A percentile compares a stretch with the other conserved stretches of the same genome.
Conservation (phyloP, 1,284 basidiomycete species). For the Heterobasidion irregulare region DNA sequence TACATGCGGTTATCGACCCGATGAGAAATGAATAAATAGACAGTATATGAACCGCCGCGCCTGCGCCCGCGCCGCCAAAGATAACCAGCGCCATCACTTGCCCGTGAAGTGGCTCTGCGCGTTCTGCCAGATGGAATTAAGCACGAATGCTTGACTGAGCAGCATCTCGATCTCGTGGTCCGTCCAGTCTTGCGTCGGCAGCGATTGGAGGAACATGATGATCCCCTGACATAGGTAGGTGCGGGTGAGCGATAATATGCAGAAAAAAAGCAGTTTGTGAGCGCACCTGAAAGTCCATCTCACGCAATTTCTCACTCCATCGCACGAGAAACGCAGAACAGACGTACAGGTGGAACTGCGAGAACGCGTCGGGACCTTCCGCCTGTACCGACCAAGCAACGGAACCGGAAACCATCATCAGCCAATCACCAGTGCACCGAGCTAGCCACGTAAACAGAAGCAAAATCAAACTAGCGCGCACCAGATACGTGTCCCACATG, state of each 20-base stretch:
- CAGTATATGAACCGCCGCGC: not conserved
- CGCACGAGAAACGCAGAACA: conserved; percentile 91
- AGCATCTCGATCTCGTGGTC: conserved; percentile 95
- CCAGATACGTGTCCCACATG: conserved; percentile 99
- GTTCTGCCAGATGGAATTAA: conserved; percentile 90
- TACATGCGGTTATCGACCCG: too few relatives aligned
- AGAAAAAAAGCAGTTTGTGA: not conserved
- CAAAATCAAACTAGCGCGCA: conserved; percentile 30
- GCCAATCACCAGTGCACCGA: not conserved
- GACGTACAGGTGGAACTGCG: conserved; percentile 94
- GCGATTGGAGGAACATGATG: conserved; percentile 97
- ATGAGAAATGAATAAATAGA: not conserved
- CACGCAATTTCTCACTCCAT: conserved; percentile 84
- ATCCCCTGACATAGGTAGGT: conserved; percentile 58
- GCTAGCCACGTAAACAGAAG: not conserved
- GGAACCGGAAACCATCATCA: not conserved
- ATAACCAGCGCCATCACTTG: conserved; percentile 15
- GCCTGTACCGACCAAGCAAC: conserved; percentile 41
- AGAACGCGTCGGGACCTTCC: conserved; percentile 92
- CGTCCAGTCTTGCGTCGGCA: conserved; percentile 92
- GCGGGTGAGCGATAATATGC: conserved; percentile 6
- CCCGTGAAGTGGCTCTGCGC: conserved; percentile 84
- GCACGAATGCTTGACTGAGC: conserved; percentile 92
- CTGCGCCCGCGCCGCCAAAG: too few relatives aligned
- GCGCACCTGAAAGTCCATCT: conserved; percentile 92